Base-by-base conservation (phyloP, 208 protist genomes). In the Leishmania tarentolae region DNA sequence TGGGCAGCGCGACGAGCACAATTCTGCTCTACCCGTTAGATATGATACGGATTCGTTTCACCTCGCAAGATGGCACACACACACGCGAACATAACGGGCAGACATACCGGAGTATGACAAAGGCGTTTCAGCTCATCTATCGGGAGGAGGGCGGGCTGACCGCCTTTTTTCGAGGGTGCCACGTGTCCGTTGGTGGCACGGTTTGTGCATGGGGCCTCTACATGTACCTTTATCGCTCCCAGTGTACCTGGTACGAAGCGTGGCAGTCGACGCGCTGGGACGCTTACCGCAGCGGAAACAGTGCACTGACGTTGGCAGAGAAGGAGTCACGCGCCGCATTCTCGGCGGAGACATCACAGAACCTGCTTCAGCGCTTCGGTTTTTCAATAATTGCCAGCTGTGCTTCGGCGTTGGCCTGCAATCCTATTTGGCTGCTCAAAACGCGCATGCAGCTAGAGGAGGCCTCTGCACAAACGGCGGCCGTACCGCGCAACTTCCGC, bases 371-470 rank as follows among this genome's bases (percentile, higher is more conserved):
- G 78, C 85, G 86, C 63, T 91, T 86, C 61, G 83, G 87, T 19
- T 78, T 93, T 59, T 95, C 92, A 15, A 86, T 86, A 47, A 50
- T 95, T 24, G 94, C 92, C 24, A 96, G 92, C 81, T 84, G 76
- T 59, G 78, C 75, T 0, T 91, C 93, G 1, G 93, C 94, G 21
- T 56, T 93, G 37, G 76, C 87, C 61, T 96, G 91, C 78, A 96
- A 94, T 73, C 95, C 95, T 7, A 95, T 98, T 70, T 98, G 94
- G 91, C 87, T 98, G 8, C 74, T 98, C 24, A 98, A 98, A 85
- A 96, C 93, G 5, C 92, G 95, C 24, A 98, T 98, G 92, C 93
- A 98, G 79, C 83, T 98, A 44, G 90, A 94, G 72, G 91, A 96
- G 44, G 80, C 75, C 21, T 75, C 75, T 4, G 81, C 70, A 40